Percentiles rank a stretch among this genome's conserved stretches.
These are phyloP conservation scores for Clavispora fructus DNA, from an alignment of 805 yeast species.

Conservation along the genomic window DNA sequence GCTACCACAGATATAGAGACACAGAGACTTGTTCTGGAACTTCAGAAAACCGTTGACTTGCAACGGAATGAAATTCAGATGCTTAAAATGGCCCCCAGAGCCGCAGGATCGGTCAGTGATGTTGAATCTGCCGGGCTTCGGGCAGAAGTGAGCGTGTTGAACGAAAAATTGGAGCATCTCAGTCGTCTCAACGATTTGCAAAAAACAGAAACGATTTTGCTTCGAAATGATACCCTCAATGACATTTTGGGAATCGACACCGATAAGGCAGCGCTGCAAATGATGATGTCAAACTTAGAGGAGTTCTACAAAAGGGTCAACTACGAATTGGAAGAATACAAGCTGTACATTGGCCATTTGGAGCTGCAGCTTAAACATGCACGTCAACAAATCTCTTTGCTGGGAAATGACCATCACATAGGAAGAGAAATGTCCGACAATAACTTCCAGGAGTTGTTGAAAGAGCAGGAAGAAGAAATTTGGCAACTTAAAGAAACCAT, in stretches of 20 bases:
- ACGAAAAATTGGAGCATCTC: slow-evolving; percentile 65
- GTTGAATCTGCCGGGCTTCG: slow-evolving; percentile 21
- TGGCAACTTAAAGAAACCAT: slow-evolving; percentile 55
- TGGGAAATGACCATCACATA: not conserved
- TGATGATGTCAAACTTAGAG: slow-evolving; percentile 43
- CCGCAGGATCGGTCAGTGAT: slow-evolving; percentile 4
- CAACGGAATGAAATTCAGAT: slow-evolving; percentile 50
- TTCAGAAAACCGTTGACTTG: slow-evolving; percentile 55
- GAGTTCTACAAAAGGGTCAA: slow-evolving; percentile 43
- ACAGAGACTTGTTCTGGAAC: slow-evolving; percentile 45
- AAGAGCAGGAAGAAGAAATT: slow-evolving; percentile 67
- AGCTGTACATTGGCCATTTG: slow-evolving; percentile 53
- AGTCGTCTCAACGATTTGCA: slow-evolving; percentile 60
- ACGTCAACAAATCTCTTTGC: slow-evolving; percentile 13
- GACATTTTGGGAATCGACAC: slow-evolving; percentile 45
- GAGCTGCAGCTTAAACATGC: slow-evolving; percentile 47
- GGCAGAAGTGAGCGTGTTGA: slow-evolving; percentile 63
- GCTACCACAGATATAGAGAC: slow-evolving; percentile 37
- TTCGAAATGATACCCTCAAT: slow-evolving; percentile 56
- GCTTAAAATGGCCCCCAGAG: slow-evolving; percentile 18
- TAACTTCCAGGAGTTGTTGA: slow-evolving; percentile 32
- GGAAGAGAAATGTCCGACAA: slow-evolving; percentile 3
- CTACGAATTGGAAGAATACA: slow-evolving; percentile 53
- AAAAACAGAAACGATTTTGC: slow-evolving; percentile 49
- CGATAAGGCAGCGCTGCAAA: slow-evolving; percentile 32